Percentiles rank a stretch among this genome's conserved stretches.
These are phyloP conservation scores for Phytophthora citricola DNA, from an alignment of 352 stramenopile genomes.

Conservation along the genomic window DNA sequence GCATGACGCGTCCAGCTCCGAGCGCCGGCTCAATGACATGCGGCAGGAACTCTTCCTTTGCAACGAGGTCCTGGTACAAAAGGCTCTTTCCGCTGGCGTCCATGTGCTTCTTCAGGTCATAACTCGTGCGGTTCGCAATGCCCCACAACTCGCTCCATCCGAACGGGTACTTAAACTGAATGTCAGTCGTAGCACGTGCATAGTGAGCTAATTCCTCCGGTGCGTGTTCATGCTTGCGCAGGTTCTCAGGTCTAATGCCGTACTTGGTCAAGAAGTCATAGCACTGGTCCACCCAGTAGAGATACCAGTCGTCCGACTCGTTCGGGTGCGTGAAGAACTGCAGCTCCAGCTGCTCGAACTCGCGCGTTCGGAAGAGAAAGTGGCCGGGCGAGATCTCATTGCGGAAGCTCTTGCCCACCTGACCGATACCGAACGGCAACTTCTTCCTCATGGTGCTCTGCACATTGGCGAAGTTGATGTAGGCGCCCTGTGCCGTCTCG, in stretches of 20 bases:
- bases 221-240: slow-evolving; percentile 94
- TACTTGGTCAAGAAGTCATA: slow-evolving; percentile 91
- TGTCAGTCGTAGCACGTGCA: slow-evolving; percentile 95
- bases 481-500: slow-evolving; percentile 98
- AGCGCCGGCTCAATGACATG: slow-evolving; percentile 95
- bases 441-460: slow-evolving; percentile 92
- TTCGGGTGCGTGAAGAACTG: slow-evolving; percentile 83
- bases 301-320: slow-evolving; percentile 80
- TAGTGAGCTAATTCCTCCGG: slow-evolving; percentile 97
- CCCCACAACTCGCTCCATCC: slow-evolving; percentile 97
- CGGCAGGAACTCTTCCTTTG: slow-evolving; percentile 92
- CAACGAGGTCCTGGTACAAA: slow-evolving; percentile 64
- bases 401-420: slow-evolving; percentile 98
- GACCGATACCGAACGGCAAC: slow-evolving; percentile 95
- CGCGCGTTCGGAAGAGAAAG: slow-evolving; percentile 97
- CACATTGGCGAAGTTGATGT: slow-evolving; percentile 98
- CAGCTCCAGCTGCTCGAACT: slow-evolving; percentile 99
- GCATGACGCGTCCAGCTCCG: slow-evolving; percentile 92
- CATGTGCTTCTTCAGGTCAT: slow-evolving; percentile 96
- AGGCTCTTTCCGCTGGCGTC: slow-evolving; percentile 93
- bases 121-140: slow-evolving; percentile 96
- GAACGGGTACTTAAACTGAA: slow-evolving; percentile 98
- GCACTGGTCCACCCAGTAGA: slow-evolving; percentile 94
- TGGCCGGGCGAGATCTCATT: slow-evolving; percentile 98
- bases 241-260: slow-evolving; percentile 89